Conservation (phyloP, 345 rosid species). For the Gossypium herbaceum region DNA sequence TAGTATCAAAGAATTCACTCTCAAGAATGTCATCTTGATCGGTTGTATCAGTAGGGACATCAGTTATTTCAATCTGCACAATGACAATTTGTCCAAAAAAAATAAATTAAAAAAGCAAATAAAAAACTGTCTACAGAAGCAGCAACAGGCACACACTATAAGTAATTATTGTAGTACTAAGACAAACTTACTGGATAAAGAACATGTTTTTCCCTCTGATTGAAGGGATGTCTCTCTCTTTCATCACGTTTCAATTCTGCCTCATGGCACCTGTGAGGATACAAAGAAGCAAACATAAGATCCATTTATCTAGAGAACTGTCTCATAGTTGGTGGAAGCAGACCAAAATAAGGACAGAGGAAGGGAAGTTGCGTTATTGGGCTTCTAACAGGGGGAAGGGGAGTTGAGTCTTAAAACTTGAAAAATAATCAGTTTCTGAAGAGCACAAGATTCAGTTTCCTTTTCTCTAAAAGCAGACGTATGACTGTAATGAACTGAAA, state of each 20-base stretch:
- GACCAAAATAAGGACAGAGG: neutral
- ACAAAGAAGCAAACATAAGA: conserved; percentile 18
- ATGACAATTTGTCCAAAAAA: conserved; percentile 17
- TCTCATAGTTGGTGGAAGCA: neutral
- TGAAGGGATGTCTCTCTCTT: conserved; percentile 76
- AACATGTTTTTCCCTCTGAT: conserved; percentile 68
- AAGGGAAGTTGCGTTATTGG: neutral
- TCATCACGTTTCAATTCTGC: conserved; percentile 80
- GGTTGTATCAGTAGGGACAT: conserved; percentile 72
- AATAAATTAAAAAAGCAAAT: conserved; percentile 13
- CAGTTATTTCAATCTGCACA: conserved; percentile 60
- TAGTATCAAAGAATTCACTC: conserved; percentile 93
- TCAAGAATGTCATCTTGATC: conserved; percentile 97
- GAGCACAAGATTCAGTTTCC: neutral
- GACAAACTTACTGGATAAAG: conserved; percentile 65
- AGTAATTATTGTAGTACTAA: conserved; percentile 5
- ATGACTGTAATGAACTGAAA: neutral
- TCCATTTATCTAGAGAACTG: neutral
- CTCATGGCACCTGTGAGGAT: conserved; percentile 69
- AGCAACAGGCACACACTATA: neutral
- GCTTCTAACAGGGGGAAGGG: neutral
- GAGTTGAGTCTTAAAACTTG: neutral
- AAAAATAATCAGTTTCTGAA: neutral
- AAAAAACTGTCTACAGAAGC: conserved; percentile 10
- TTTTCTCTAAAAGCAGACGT: neutral